Evolutionary conservation across 2,329 filamentous ascomycete species (phyloP).

Genomic region (Aspergillus awamori): DNA sequence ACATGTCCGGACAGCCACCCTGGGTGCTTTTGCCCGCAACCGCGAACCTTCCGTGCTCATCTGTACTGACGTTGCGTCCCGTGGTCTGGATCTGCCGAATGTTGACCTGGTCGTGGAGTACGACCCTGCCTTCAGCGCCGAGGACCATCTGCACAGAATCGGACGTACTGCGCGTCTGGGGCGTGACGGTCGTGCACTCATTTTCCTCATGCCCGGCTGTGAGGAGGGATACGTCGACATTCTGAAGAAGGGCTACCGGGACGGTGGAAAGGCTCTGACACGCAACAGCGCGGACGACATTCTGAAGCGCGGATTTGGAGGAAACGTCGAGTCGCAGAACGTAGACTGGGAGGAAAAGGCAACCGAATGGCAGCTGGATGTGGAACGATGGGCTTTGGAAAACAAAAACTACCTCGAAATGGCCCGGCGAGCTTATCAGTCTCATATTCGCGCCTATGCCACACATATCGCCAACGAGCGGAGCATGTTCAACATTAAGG

Average conservation of each 20-base stretch:
- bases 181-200: slow-evolving; percentile 78
- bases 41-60: slow-evolving; percentile 79
- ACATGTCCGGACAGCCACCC: slow-evolving; percentile 80
- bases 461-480: slow-evolving; percentile 88
- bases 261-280: slow-evolving; percentile 64
- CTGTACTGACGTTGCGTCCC: slow-evolving; percentile 93
- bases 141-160: slow-evolving; percentile 92
- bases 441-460: slow-evolving; percentile 90
- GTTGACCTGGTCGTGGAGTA: slow-evolving; percentile 96
- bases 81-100: slow-evolving; percentile 91
- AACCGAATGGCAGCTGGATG: slow-evolving; percentile 68
- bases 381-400: slow-evolving; percentile 67
- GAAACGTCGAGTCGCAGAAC: slow-evolving; percentile 42
- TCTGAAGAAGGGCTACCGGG: slow-evolving; percentile 70
- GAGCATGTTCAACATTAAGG: slow-evolving; percentile 85
- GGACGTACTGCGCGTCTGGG: slow-evolving; percentile 94
- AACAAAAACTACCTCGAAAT: slow-evolving; percentile 73
- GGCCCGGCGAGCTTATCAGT: slow-evolving; percentile 83
- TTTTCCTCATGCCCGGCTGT: slow-evolving; percentile 87
- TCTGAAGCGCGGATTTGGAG: slow-evolving; percentile 66
- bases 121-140: slow-evolving; percentile 89
- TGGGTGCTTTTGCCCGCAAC: slow-evolving; percentile 75
- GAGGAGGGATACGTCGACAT: slow-evolving; percentile 89
- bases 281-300: slow-evolving; percentile 67
- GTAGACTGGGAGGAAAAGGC: slow-evolving; percentile 66